Evolutionary conservation across 352 stramenopile genomes (phyloP), one percentile per base, ranked within the genome.

Genomic region (Elongisporangium prolatum): DNA sequence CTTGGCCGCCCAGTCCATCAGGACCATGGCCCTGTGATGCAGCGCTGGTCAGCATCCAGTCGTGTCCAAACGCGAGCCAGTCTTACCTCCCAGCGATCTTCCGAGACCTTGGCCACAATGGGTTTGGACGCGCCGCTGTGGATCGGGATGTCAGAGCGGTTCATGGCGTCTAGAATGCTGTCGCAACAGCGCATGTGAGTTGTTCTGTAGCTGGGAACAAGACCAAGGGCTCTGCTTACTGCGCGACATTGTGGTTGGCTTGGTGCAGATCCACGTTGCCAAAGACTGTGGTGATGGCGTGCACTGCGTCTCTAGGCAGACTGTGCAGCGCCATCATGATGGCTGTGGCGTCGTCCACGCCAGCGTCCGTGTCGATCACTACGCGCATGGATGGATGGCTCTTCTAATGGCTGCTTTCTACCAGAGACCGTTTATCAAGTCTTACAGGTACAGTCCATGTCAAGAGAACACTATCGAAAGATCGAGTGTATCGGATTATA

Each of bases 241-340:
- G 77, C 22, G 69, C 69, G 16, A 90, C 76, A 66, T 94, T 94
- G 73, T 94, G 83, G 63, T 84, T 87, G 52, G 81, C 83, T 67
- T 93, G 85, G 52, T 83, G 77, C 49, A 94, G 51, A 55, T 89
- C 73, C 38, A 94, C 85, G 61, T 94, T 94, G 50, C 85, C 85
- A 38, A 91, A 93, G 58, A 94, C 79, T 17, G 85, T 92, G 44
- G 83, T 93, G 65, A 93, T 69, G 34, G 69, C 80, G 52, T 88
- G 71, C 3, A 93, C 69, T 13, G 76, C 64, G 16, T 82, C 75
- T 21, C 54, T 56, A 22, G 80, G 75, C 49, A 93, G 74, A 18
- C 73, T 66, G 56, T 90, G 77, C 40, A 93, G 75, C 24, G 76
- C 77, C 69, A 92, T 75, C 52, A 94, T 63, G 60, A 94, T 72